Evolutionary conservation across 768 basidiomycete genomes (phyloP).

Genomic region (Xanthoconium stramineum): DNA sequence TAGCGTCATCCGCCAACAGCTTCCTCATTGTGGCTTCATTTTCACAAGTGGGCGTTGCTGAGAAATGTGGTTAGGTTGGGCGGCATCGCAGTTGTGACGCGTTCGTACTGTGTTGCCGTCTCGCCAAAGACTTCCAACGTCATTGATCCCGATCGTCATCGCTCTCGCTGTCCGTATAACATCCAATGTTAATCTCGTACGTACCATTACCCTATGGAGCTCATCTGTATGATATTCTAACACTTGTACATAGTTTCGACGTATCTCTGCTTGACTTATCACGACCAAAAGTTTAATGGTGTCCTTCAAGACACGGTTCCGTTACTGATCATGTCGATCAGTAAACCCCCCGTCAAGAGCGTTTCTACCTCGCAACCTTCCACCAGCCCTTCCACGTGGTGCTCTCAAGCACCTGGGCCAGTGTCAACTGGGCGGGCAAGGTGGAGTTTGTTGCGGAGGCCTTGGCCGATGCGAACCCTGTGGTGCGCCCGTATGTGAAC

Average conservation of each 20-base stretch:
- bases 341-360: constrained; percentile 73
- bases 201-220: no score
- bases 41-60: not conserved
- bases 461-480: constrained; percentile 78
- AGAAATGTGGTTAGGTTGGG: constrained; percentile 30
- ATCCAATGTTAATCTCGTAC: not conserved
- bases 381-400: constrained; percentile 98
- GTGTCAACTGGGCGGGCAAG: constrained; percentile 33
- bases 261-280: not conserved
- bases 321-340: constrained; percentile 78
- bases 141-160: not conserved
- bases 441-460: constrained; percentile 58
- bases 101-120: constrained; percentile 50
- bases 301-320: constrained; percentile 1
- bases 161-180: no score
- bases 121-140: constrained; percentile 51
- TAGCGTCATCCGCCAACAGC: constrained; percentile 34
- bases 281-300: not conserved
- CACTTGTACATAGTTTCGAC: not conserved
- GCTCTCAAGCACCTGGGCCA: constrained; percentile 88
- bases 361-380: constrained; percentile 80
- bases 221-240: no score
- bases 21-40: no score
- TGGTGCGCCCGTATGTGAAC: not conserved
- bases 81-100: constrained; percentile 11